Conservation (phyloP, 106 monocot genomes). For the Dendrobium nobile region DNA sequence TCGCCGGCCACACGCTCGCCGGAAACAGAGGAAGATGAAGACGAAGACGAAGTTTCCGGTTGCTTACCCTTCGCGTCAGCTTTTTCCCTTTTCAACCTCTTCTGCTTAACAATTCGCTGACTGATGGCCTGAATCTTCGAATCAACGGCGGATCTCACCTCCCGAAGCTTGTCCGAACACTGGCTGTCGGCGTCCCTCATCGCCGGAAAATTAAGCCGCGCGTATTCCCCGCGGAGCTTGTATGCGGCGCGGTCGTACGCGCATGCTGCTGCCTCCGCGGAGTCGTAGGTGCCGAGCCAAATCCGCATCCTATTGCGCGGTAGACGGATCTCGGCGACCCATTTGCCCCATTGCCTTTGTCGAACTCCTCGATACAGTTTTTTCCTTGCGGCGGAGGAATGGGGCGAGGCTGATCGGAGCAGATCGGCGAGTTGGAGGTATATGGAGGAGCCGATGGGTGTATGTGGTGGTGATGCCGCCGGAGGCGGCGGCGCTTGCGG, state of each 20-base stretch:
- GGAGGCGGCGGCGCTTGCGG: conserved; percentile 5
- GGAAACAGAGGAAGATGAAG: background rate
- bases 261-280: conserved; percentile 70
- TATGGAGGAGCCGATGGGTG: conserved; percentile 34
- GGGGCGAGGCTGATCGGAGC: conserved; percentile 1
- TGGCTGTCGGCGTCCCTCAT: conserved; percentile 9
- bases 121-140: conserved; percentile 75
- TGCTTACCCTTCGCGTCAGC: background rate
- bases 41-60: background rate
- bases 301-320: conserved; percentile 74
- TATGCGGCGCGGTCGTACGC: conserved; percentile 88
- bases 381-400: background rate
- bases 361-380: conserved; percentile 66
- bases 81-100: background rate
- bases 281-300: conserved; percentile 91
- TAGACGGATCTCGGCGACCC: conserved; percentile 91
- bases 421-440: conserved; percentile 54
- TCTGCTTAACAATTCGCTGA: conserved; percentile 18
- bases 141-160: conserved; percentile 57
- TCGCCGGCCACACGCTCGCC: background rate
- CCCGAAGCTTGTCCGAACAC: conserved; percentile 26
- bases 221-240: conserved; percentile 88
- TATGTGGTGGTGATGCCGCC: background rate
- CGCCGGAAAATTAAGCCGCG: conserved; percentile 71
- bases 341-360: conserved; percentile 88